A percentile compares a stretch with the other conserved stretches of the same genome.
These are phyloP conservation scores for Colletotrichum coccodes DNA, from an alignment of 2,329 filamentous ascomycete species.

Conservation along the genomic window DNA sequence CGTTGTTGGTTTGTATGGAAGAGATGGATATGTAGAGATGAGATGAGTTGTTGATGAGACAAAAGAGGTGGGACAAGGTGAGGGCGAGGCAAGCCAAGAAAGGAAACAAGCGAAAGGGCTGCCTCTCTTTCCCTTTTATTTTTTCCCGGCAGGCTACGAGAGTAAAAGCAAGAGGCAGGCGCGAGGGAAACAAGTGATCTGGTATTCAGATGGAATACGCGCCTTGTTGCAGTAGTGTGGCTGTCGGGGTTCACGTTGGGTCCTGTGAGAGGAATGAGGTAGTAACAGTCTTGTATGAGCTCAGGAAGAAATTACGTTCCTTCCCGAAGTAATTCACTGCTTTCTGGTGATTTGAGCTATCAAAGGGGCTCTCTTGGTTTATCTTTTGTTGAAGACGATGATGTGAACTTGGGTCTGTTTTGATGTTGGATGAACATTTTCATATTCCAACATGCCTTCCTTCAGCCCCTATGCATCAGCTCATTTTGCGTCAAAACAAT, in stretches of 20 bases:
- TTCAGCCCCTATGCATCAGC: too few relatives aligned
- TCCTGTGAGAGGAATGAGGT: background rate
- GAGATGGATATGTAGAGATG: background rate
- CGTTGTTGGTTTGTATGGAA: background rate
- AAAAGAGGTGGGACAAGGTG: background rate
- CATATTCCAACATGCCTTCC: too few relatives aligned
- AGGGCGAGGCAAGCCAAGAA: background rate
- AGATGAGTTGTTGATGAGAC: background rate
- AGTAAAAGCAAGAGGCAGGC: background rate
- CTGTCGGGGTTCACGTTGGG: background rate
- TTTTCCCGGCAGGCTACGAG: too few relatives aligned
- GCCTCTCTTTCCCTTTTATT: background rate
- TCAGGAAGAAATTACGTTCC: too few relatives aligned
- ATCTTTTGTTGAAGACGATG: too few relatives aligned
- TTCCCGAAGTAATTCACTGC: too few relatives aligned
- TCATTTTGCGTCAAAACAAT: too few relatives aligned
- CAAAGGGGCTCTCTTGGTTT: too few relatives aligned
- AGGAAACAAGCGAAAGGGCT: background rate
- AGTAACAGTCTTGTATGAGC: too few relatives aligned
- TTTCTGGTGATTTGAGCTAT: too few relatives aligned
- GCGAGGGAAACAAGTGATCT: background rate
- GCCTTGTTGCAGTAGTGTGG: background rate
- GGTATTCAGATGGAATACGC: background rate
- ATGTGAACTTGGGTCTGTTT: too few relatives aligned
- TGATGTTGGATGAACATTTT: too few relatives aligned